Percentiles rank a stretch among this genome's conserved stretches.
Evolutionary conservation across 805 yeast species (phyloP).

Genomic region (Barnettozyma salicaria): DNA sequence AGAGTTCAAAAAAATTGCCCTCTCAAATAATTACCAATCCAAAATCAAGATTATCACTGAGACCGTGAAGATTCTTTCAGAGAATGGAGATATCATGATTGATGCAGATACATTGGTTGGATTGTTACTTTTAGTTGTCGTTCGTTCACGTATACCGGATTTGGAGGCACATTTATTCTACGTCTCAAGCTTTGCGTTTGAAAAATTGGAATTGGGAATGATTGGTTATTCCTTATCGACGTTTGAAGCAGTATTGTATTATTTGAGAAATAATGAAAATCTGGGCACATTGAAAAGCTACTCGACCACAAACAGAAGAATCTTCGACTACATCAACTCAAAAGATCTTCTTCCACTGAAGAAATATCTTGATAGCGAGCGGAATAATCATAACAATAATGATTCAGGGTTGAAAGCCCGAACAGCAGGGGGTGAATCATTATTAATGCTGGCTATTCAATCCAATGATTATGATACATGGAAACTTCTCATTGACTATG

Average conservation of each 20-base stretch:
- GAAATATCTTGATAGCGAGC: slow-evolving; percentile 25
- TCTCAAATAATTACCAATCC: slow-evolving; percentile 40
- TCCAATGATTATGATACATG: slow-evolving; percentile 42
- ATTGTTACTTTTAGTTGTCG: slow-evolving; percentile 62
- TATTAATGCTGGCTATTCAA: slow-evolving; percentile 56
- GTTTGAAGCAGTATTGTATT: slow-evolving; percentile 72
- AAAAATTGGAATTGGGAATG: slow-evolving; percentile 49
- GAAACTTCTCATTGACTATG: slow-evolving; percentile 40
- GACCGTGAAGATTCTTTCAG: slow-evolving; percentile 48
- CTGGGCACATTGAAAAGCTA: slow-evolving; percentile 31
- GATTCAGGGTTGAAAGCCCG: slow-evolving; percentile 32
- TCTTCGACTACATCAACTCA: slow-evolving; percentile 48
- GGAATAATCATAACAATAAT: slow-evolving; percentile 13
- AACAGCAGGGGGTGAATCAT: slow-evolving; percentile 61
- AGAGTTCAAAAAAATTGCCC: slow-evolving; percentile 42
- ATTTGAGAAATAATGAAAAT: slow-evolving; percentile 40
- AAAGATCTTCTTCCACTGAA: slow-evolving; percentile 25
- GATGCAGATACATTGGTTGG: slow-evolving; percentile 83
- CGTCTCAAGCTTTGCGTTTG: slow-evolving; percentile 51
- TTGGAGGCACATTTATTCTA: slow-evolving; percentile 62
- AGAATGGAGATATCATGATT: slow-evolving; percentile 31
- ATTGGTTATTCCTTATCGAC: slow-evolving; percentile 77
- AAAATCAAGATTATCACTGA: slow-evolving; percentile 45
- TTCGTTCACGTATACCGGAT: slow-evolving; percentile 52
- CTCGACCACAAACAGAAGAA: slow-evolving; percentile 43